Conservation (phyloP, 495 filamentous ascomycete species). For the Articulospora tetracladia region DNA sequence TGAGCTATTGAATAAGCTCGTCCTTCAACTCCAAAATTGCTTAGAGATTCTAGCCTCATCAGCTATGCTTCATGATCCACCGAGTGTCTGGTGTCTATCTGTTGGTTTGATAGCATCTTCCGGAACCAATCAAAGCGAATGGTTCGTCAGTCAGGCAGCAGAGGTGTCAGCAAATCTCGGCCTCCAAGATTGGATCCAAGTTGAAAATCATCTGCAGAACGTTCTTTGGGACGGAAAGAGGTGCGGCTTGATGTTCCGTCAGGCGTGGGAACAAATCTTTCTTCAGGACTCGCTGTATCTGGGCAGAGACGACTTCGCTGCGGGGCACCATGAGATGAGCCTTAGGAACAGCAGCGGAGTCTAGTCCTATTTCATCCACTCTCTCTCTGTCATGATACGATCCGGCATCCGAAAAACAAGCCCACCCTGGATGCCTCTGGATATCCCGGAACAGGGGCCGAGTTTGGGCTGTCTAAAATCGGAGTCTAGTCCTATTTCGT, state of each 20-base stretch:
- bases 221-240: slow-evolving; percentile 34
- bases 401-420: neutral
- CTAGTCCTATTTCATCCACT: neutral
- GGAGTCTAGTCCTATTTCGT: slow-evolving; percentile 15
- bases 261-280: neutral
- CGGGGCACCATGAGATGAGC: neutral
- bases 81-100: slow-evolving; percentile 37
- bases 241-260: neutral
- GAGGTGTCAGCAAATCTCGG: slow-evolving; percentile 16
- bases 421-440: neutral
- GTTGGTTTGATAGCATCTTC: slow-evolving; percentile 37
- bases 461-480: neutral
- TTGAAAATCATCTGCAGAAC: slow-evolving; percentile 23
- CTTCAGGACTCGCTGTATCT: neutral
- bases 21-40: slow-evolving; percentile 28
- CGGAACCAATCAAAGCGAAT: slow-evolving; percentile 27
- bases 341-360: neutral
- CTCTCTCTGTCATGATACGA: neutral
- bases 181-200: slow-evolving; percentile 26
- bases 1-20: slow-evolving; percentile 31
- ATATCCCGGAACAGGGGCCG: neutral
- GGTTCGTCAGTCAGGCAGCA: slow-evolving; percentile 23
- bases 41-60: slow-evolving; percentile 24
- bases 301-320: neutral
- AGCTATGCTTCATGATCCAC: slow-evolving; percentile 13